These are phyloP conservation scores for Bremia lactucae DNA, from an alignment of 352 stramenopile genomes.

Conservation along the genomic window DNA sequence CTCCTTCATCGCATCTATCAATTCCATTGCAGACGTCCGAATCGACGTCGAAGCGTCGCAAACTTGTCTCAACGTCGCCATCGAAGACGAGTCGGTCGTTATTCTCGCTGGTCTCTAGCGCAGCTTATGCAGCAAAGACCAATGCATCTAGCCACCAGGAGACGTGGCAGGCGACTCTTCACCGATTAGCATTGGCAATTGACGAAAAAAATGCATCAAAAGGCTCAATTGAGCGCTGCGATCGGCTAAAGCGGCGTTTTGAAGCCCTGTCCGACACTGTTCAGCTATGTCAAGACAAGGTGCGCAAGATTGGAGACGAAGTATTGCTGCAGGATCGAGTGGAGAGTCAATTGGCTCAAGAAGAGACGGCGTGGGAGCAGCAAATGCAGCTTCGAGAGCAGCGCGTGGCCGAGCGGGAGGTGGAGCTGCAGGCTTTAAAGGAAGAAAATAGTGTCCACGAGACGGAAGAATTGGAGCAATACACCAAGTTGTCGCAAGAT, in stretches of 20 bases:
- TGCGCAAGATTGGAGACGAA: slow-evolving; percentile 25
- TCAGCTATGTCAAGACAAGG: slow-evolving; percentile 24
- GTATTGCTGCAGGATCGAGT: slow-evolving; percentile 40
- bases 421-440: slow-evolving; percentile 38
- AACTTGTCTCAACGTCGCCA: background rate
- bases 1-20: slow-evolving; percentile 1
- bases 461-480: background rate
- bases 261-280: slow-evolving; percentile 34
- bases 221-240: slow-evolving; percentile 16
- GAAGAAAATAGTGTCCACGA: slow-evolving; percentile 19
- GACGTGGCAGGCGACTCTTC: slow-evolving; percentile 23
- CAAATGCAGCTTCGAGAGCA: slow-evolving; percentile 44
- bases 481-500: slow-evolving; percentile 1
- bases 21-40: slow-evolving; percentile 9
- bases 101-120: slow-evolving; percentile 28
- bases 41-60: slow-evolving; percentile 4
- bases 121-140: slow-evolving; percentile 16
- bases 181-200: slow-evolving; percentile 16
- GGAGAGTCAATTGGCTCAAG: slow-evolving; percentile 39
- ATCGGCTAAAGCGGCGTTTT: slow-evolving; percentile 26
- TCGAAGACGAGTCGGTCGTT: slow-evolving; percentile 19
- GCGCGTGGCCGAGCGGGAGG: slow-evolving; percentile 33
- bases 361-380: slow-evolving; percentile 49
- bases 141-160: slow-evolving; percentile 6
- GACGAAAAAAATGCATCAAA: slow-evolving; percentile 4